Evolutionary conservation across 2,329 filamentous ascomycete genomes (phyloP).

Genomic region (Aspergillus cejpii): DNA sequence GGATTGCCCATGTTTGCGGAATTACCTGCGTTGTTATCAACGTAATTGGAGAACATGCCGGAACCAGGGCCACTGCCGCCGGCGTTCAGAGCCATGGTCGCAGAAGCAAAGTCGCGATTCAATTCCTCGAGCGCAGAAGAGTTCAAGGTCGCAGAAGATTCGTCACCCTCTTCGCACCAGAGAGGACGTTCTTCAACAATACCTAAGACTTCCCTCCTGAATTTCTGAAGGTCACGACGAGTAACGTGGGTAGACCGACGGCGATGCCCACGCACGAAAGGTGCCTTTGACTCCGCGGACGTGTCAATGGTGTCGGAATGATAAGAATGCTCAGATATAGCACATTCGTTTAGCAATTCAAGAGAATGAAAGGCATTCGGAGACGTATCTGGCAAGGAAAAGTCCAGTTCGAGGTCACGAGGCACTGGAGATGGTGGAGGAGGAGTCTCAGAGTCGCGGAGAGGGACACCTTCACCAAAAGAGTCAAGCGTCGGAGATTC

Average conservation of each 20-base stretch:
- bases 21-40: conserved; percentile 27
- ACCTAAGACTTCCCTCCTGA: conserved; percentile 33
- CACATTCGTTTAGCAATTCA: conserved; percentile 1
- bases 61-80: conserved; percentile 24
- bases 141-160: conserved; percentile 18
- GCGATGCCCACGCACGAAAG: conserved; percentile 35
- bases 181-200: conserved; percentile 24
- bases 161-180: conserved; percentile 28
- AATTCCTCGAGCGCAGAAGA: conserved; percentile 25
- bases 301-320: conserved; percentile 29
- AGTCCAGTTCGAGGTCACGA: conserved; percentile 1
- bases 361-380: conserved; percentile 1
- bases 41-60: conserved; percentile 29
- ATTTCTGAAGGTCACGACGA: conserved; percentile 35
- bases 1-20: conserved; percentile 29
- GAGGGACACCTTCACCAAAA: conserved; percentile 12
- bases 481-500: conserved; percentile 20
- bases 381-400: background rate
- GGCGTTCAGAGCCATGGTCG: conserved; percentile 34
- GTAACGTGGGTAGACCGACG: conserved; percentile 40
- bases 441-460: background rate
- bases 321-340: conserved; percentile 3
- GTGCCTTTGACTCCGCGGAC: conserved; percentile 29
- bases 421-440: background rate
- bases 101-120: conserved; percentile 32